Evolutionary conservation across 179 eudicot species (phyloP), one percentile per base, ranked within the genome.

Genomic region (Corrigiola litoralis): DNA sequence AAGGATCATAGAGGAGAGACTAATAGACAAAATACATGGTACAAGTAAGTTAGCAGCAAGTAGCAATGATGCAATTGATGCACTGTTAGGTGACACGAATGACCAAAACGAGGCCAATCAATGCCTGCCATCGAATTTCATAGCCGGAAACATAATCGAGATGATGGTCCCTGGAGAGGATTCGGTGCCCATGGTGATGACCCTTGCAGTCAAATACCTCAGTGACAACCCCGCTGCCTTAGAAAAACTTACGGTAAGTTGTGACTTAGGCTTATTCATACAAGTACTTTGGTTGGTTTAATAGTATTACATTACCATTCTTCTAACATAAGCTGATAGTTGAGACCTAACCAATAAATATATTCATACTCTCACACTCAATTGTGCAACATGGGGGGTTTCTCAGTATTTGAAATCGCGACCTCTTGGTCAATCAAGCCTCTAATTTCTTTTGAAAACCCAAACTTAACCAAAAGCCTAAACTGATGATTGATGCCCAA

Each of bases 91-190:
- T 3, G 92, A 92, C 68, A 55, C 61, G 0, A 60, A 72, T 34
- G 95, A 85, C 58, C 44, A 75, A 6, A 62, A 61, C 8, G 81
- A 72, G 28, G 50, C 31, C 1, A 75, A 68, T 46, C 78, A 69
- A 37, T 70, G 65, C 4, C 71, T 77, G 32, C 85, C 95, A 20
- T 68, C 68, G 66, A 89, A 92, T 72, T 77, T 77, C 54, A 79
- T 92, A 48, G 81, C 92, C 8, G 95, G 83, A 56, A 92, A 92
- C 60, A 85, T 92, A 46, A 64, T 92, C 38, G 98, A 89, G 84
- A 89, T 92, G 95, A 92, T 92, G 96, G 85, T 92, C 63, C 96
- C 98, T 0, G 98, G 98, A 23, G 96, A 92, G 63, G 98, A 92
- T 65, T 87, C 98, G 0, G 95, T 92, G 46, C 98, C 98, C 1